Percentiles rank a stretch among this genome's conserved stretches.
Conservation (phyloP, 306 rosid genomes). For the Cicer yamashitae region DNA sequence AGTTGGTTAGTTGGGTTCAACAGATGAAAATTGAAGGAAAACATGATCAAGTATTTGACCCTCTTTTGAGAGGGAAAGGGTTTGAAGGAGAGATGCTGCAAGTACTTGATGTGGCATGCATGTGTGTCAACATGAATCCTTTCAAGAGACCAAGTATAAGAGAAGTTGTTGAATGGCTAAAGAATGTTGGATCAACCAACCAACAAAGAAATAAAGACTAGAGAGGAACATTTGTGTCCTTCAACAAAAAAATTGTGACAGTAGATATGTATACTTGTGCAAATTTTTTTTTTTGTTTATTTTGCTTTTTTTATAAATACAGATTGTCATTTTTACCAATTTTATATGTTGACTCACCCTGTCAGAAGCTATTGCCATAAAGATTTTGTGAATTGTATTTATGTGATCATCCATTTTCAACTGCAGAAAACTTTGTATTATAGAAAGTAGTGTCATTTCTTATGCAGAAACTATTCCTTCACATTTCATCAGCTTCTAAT, state of each 20-base stretch:
- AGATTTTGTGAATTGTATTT: constrained; percentile 46
- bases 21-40: constrained; percentile 79
- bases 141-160: constrained; percentile 82
- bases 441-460: constrained; percentile 31
- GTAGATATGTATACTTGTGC: constrained; percentile 66
- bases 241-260: constrained; percentile 44
- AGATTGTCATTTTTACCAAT: constrained; percentile 54
- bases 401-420: constrained; percentile 46
- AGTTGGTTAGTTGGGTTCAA: constrained; percentile 87
- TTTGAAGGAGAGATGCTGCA: constrained; percentile 78
- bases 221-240: constrained; percentile 39
- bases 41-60: constrained; percentile 74
- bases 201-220: constrained; percentile 58
- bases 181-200: constrained; percentile 58
- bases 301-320: constrained; percentile 56
- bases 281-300: constrained; percentile 29
- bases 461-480: constrained; percentile 36
- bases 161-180: constrained; percentile 87
- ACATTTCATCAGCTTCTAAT: constrained; percentile 12
- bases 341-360: constrained; percentile 53
- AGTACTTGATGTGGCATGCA: constrained; percentile 87
- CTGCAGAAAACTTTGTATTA: constrained; percentile 33
- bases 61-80: constrained; percentile 71
- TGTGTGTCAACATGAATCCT: constrained; percentile 85
- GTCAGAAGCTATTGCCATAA: constrained; percentile 45